Evolutionary conservation across 345 rosid species (phyloP), one percentile per base, ranked within the genome.

Genomic region (Lenwebbia sp.): DNA sequence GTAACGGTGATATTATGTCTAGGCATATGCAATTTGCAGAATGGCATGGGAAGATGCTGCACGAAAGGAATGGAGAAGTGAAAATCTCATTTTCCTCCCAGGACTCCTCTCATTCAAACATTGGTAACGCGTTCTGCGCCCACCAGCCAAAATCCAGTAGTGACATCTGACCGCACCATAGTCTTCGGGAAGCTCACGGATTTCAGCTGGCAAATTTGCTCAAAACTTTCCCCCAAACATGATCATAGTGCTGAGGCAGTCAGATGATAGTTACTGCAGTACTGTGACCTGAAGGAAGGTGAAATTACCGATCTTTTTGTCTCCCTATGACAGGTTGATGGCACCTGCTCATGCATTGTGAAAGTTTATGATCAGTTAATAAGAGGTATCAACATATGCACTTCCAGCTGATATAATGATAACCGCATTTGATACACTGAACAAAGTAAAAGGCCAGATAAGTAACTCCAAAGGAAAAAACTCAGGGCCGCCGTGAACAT

Each of bases 141-240:
- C 88, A 94, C 95, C 93, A 93, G 88, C 94, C 95, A 94, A 85
- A 90, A 95, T 19, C 97, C 96, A 62, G 91, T 84, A 50, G 92
- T 86, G 4, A 92, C 93, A 3, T 93, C 92, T 10, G 98, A 94
- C 49, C 88, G 94, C 70, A 90, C 94, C 95, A 94, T 90, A 21
- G 83, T 83, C 87, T 94, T 92, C 54, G 93, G 83, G 58, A 91
- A 90, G 90, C 92, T n/a, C 88, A 10, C 95, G 98, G 82, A 89
- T 90, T 49, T 90, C 85, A 44, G 89, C 85, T 23, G 91, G 89
- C 85, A 94, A 86, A 90, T 90, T 91, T 54, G 92, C 89, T 86
- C 91, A 92, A 86, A 93, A 86, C 58, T 85, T 88, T 85, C 23
- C 51, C 50, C 62, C 87, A 6, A 13, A 75, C 83, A 54, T 83